These are phyloP conservation scores for Aquilaria malaccensis DNA, from an alignment of 345 rosid genomes.

Conservation along the genomic window DNA sequence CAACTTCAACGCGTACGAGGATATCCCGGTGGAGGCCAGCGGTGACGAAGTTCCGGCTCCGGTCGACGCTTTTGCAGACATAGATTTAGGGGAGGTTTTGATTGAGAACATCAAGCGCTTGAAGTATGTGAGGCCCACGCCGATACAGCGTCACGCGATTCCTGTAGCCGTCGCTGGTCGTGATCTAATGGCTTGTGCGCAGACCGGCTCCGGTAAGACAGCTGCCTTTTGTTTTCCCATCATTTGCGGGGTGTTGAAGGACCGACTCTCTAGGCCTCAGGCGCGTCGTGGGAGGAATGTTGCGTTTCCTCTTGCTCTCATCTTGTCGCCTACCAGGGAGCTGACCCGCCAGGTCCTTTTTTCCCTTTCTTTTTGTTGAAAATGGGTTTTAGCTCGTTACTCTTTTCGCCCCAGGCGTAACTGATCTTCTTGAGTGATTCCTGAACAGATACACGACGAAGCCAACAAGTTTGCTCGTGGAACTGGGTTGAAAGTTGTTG, in stretches of 20 bases:
- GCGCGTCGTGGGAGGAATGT: slow-evolving; percentile 12
- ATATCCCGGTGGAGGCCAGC: slow-evolving; percentile 28
- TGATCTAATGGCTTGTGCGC: slow-evolving; percentile 60
- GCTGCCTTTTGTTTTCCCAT: slow-evolving; percentile 53
- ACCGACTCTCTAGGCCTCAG: slow-evolving; percentile 2
- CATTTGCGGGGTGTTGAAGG: slow-evolving; percentile 25
- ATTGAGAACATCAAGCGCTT: slow-evolving; percentile 33
- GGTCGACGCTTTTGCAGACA: slow-evolving; percentile 22
- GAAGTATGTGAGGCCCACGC: slow-evolving; percentile 43
- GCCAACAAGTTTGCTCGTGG: slow-evolving; percentile 39
- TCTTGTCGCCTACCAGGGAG: slow-evolving; percentile 51
- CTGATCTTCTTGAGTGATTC: not conserved
- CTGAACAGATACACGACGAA: slow-evolving; percentile 37
- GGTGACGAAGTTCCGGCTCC: slow-evolving; percentile 29
- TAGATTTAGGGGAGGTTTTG: slow-evolving; percentile 30
- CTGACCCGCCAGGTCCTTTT: slow-evolving; percentile 40
- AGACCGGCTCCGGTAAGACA: slow-evolving; percentile 56
- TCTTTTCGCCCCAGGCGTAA: not conserved
- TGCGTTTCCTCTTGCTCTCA: slow-evolving; percentile 37
- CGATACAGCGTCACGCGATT: slow-evolving; percentile 47
- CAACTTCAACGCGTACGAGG: slow-evolving; percentile 43
- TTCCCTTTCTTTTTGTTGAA: not conserved
- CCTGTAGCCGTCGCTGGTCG: slow-evolving; percentile 45
- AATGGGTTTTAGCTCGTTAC: not conserved
- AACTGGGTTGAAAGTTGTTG: slow-evolving; percentile 36